Evolutionary conservation across 2,329 filamentous ascomycete genomes (phyloP).

Genomic region (Colletotrichum sp.): DNA sequence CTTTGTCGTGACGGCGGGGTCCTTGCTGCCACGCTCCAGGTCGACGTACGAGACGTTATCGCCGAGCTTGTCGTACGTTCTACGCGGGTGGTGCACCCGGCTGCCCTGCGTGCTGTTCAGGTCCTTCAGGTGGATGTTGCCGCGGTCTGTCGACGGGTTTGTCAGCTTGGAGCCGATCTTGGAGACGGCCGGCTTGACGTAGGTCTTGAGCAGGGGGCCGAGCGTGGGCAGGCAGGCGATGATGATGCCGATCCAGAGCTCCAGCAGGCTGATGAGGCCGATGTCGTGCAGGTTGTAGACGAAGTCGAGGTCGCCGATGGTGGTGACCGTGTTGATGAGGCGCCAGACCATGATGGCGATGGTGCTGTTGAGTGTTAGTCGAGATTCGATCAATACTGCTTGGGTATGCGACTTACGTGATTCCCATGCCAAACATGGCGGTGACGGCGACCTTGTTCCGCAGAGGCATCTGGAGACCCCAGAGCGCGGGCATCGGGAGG

Average conservation of each 20-base stretch:
- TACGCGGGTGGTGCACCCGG: not conserved
- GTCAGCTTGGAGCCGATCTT: slow-evolving; percentile 18
- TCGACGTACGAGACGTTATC: not conserved
- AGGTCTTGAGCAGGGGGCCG: slow-evolving; percentile 32
- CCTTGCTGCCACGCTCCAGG: not conserved
- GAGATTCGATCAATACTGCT: not conserved
- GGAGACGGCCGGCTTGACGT: slow-evolving; percentile 24
- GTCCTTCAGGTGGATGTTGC: slow-evolving; percentile 1
- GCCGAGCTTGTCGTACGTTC: slow-evolving; percentile 10
- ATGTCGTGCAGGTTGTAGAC: slow-evolving; percentile 32
- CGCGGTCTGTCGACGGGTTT: slow-evolving; percentile 7
- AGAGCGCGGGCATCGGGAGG: slow-evolving; percentile 46
- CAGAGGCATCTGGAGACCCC: slow-evolving; percentile 44
- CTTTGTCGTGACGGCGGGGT: not conserved
- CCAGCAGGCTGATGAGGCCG: slow-evolving; percentile 39
- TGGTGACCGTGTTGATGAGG: slow-evolving; percentile 31
- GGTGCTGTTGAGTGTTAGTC: slow-evolving; percentile 26
- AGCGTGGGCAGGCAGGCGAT: slow-evolving; percentile 47
- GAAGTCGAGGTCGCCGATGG: slow-evolving; percentile 24
- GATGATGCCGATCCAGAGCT: slow-evolving; percentile 44
- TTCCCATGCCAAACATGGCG: slow-evolving; percentile 35
- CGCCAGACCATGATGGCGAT: slow-evolving; percentile 44
- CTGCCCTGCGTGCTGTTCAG: not conserved
- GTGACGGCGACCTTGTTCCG: slow-evolving; percentile 38
- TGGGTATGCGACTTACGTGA: slow-evolving; percentile 27